These are phyloP conservation scores for Chionographis japonica DNA, from an alignment of 106 monocot species.

Conservation along the genomic window DNA sequence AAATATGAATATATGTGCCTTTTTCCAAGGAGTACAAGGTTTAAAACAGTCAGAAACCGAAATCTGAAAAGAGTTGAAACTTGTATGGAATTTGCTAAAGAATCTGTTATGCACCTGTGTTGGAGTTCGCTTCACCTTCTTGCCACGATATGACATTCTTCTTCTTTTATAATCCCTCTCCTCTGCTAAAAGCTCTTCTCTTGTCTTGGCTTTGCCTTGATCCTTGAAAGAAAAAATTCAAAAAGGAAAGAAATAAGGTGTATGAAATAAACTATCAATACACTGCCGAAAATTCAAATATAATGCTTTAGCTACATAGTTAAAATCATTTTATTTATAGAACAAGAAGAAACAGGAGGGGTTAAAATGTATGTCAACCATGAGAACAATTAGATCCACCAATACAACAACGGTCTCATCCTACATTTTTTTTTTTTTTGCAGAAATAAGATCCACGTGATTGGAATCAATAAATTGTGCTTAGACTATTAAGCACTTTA, in stretches of 20 bases:
- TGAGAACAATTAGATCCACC: too few species aligned
- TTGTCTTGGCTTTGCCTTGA: slow-evolving; percentile 56
- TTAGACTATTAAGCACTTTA: too few species aligned
- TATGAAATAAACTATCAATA: background rate
- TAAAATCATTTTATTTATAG: too few species aligned
- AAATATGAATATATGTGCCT: background rate
- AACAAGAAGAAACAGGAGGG: too few species aligned
- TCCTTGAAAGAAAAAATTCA: slow-evolving; percentile 31
- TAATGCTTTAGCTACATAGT: too few species aligned
- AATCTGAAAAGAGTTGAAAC: background rate
- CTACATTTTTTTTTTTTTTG: too few species aligned
- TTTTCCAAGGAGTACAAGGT: background rate
- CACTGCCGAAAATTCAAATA: too few species aligned
- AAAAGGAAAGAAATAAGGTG: slow-evolving; percentile 1
- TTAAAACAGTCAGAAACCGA: background rate
- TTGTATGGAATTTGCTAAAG: background rate
- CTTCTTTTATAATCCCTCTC: slow-evolving; percentile 98
- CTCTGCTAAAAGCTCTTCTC: slow-evolving; percentile 91
- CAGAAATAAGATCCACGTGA: too few species aligned
- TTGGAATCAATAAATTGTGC: too few species aligned
- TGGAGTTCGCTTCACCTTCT: slow-evolving; percentile 80
- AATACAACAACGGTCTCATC: too few species aligned
- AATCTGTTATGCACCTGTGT: slow-evolving; percentile 48
- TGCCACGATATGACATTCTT: slow-evolving; percentile 95
- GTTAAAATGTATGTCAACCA: too few species aligned